Evolutionary conservation across 2,329 filamentous ascomycete species (phyloP).

Genomic region (Colletotrichum tabaci): DNA sequence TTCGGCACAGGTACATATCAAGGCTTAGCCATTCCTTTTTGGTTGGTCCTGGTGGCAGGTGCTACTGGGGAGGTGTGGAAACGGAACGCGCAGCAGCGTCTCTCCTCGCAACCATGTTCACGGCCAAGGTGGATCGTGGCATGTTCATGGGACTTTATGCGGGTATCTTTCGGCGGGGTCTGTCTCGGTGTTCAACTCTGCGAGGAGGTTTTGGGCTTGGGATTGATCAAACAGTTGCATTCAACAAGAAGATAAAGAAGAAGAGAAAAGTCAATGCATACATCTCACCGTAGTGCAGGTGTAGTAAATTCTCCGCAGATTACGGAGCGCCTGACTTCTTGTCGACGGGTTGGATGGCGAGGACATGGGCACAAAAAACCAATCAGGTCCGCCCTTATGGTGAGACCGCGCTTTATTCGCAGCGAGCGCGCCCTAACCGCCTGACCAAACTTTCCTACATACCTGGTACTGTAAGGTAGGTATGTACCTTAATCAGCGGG

Average conservation of each 20-base stretch:
- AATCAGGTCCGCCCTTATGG: background rate
- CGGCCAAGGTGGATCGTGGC: background rate
- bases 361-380: background rate
- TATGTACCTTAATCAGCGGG: too few species aligned
- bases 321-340: background rate
- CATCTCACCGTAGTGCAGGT: background rate
- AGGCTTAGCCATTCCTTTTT: background rate
- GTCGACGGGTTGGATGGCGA: background rate
- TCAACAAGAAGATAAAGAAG: background rate
- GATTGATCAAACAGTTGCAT: conserved; percentile 25
- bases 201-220: background rate
- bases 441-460: background rate
- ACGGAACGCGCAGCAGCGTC: background rate
- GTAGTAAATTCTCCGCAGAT: background rate
- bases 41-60: background rate
- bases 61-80: background rate
- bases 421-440: background rate
- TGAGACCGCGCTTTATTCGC: background rate
- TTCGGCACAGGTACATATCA: background rate
- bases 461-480: too few species aligned
- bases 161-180: conserved; percentile 11
- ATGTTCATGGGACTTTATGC: background rate
- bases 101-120: background rate
- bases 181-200: background rate
- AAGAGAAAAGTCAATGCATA: too few species aligned